Evolutionary conservation across 2,329 filamentous ascomycete species (phyloP).

Genomic region (Coniochaeta sp.): DNA sequence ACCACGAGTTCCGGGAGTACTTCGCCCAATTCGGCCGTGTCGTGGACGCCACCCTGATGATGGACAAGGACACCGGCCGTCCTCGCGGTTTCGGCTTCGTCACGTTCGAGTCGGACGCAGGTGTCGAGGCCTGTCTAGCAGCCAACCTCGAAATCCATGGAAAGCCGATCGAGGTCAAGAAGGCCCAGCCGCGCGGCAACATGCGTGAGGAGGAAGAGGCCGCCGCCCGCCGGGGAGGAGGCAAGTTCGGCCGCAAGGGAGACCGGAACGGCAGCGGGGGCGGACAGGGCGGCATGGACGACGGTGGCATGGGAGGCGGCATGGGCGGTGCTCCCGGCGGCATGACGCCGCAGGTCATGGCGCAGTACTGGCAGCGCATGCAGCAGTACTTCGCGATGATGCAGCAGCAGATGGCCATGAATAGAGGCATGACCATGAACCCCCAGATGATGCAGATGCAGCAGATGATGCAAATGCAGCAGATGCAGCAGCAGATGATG

Average conservation of each 20-base stretch:
- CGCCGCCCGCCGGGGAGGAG: slow-evolving; percentile 41
- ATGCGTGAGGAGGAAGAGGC: slow-evolving; percentile 83
- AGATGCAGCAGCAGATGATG: slow-evolving; percentile 41
- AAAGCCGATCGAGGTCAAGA: slow-evolving; percentile 97
- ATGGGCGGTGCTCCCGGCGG: slow-evolving; percentile 34
- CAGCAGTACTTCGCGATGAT: slow-evolving; percentile 95
- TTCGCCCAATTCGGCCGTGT: slow-evolving; percentile 96
- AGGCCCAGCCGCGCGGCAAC: slow-evolving; percentile 91
- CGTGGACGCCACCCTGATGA: slow-evolving; percentile 97
- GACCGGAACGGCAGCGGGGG: slow-evolving; percentile 14
- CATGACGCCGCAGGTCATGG: slow-evolving; percentile 96
- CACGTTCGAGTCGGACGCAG: slow-evolving; percentile 92
- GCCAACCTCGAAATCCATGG: slow-evolving; percentile 85
- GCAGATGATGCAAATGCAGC: too few relatives aligned
- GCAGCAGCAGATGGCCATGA: slow-evolving; percentile 90
- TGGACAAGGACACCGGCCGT: slow-evolving; percentile 98
- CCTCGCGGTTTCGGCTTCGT: slow-evolving; percentile 96
- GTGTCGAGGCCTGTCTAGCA: slow-evolving; percentile 84
- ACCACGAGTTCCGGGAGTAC: slow-evolving; percentile 93
- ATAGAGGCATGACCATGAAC: slow-evolving; percentile 57
- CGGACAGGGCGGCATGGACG: slow-evolving; percentile 29
- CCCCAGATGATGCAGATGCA: slow-evolving; percentile 73
- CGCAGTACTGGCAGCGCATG: slow-evolving; percentile 97
- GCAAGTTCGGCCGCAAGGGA: slow-evolving; percentile 43
- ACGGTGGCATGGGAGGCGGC: slow-evolving; percentile 21